Evolutionary conservation across 2,329 filamentous ascomycete genomes (phyloP), one percentile per base, ranked within the genome.

Genomic region (Fusarium illudens): DNA sequence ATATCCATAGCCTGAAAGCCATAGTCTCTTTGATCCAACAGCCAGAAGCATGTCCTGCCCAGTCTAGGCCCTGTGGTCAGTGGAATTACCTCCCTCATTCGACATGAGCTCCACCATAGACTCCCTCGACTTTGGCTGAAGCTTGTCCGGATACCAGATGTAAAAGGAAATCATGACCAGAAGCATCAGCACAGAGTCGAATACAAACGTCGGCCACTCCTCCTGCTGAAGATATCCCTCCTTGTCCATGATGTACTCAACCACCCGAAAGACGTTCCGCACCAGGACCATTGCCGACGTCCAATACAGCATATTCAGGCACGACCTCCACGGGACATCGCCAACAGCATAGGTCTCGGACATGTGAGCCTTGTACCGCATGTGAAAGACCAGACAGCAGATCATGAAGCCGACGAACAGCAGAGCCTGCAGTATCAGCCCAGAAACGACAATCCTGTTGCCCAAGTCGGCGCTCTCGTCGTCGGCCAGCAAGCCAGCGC

Each of bases 191-290:
- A 58, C 32, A 1, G 64, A 59, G 19, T 70, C 68, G 6, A 70
- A 71, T 0, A 57, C 39, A 52, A 71, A 66, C 0, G 58, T 63
- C 1, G 68, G 64, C 68, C 68, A 71, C 34, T 71, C 68, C 2
- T 71, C 42, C 6, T 68, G 62, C 10, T 68, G 56, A 1, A 71
- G 2, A 17, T 71, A 71, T 0, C 68, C 57, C 0, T 69, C 12
- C 3, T 63, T 60, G 2, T 56, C 65, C 65, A 67, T 71, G 0
- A 59, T 19, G 0, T 64, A 71, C 19, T 71, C 68, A 3, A 56
- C 44, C 0, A 71, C 62, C 5, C 68, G 53, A 6, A 71, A 71
- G 2, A 67, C 25, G 0, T 60, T 69, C 1, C 68, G 48, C 0
- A 64, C 37, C 1, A 71, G 48, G 1, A 69, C 50, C 5, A 59